Evolutionary conservation across 106 monocot genomes (phyloP).

Genomic region (Posidonia australis): DNA sequence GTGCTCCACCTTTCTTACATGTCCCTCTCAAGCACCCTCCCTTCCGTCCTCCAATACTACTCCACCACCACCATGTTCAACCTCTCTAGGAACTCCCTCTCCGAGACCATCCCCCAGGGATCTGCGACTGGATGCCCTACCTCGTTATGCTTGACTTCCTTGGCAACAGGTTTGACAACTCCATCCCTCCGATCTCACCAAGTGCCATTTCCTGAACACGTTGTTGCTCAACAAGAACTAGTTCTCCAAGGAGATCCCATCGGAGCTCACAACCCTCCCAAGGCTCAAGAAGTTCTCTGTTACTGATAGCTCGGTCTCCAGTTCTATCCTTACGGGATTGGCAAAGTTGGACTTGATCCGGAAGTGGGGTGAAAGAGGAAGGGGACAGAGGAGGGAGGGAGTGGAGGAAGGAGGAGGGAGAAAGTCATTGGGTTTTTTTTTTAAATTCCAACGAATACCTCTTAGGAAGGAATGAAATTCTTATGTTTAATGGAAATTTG

Average conservation of each 20-base stretch:
- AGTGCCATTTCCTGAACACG: slow-evolving; percentile 19
- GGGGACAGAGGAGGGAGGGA: no score
- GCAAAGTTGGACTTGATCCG: slow-evolving; percentile 10
- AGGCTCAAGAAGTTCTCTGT: slow-evolving; percentile 19
- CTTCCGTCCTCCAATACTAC: slow-evolving; percentile 52
- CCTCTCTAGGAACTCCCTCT: slow-evolving; percentile 35
- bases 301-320: slow-evolving; percentile 8
- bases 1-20: slow-evolving; percentile 25
- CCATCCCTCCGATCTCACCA: slow-evolving; percentile 32
- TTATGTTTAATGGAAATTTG: no score
- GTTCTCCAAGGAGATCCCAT: slow-evolving; percentile 11
- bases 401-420: no score
- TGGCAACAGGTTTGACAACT: slow-evolving; percentile 31
- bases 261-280: slow-evolving; percentile 21
- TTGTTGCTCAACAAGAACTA: slow-evolving; percentile 28
- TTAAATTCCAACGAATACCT: no score
- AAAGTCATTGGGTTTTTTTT: no score
- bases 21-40: slow-evolving; percentile 35
- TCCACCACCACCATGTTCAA: slow-evolving; percentile 23
- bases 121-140: slow-evolving; percentile 56
- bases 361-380: no score
- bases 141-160: slow-evolving; percentile 48
- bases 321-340: slow-evolving; percentile 7
- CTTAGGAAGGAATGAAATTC: no score
- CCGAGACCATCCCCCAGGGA: slow-evolving; percentile 28